Evolutionary conservation across 768 basidiomycete genomes (phyloP).

Genomic region (Tylopilus balloui): DNA sequence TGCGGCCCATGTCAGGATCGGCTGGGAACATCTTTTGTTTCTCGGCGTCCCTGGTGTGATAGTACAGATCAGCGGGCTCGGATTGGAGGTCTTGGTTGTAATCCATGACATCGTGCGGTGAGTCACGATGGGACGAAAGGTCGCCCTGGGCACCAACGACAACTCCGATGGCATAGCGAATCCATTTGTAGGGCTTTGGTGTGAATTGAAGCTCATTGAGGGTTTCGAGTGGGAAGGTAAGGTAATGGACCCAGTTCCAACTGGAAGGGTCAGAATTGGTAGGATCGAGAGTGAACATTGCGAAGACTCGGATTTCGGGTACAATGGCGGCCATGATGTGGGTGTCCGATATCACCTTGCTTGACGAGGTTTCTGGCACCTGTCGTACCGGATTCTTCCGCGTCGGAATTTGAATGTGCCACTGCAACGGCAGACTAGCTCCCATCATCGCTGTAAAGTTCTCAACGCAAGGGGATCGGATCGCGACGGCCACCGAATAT

Average conservation of each 20-base stretch:
- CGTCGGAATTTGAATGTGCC: too few species aligned
- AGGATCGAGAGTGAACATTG: not conserved
- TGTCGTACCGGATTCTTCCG: too few species aligned
- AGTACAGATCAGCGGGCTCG: not conserved
- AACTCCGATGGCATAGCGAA: slow-evolving; percentile 4
- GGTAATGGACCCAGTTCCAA: slow-evolving; percentile 1
- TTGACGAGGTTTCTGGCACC: too few species aligned
- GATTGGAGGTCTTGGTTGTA: not conserved
- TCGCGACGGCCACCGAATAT: too few species aligned
- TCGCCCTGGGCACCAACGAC: not conserved
- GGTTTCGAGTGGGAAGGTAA: not conserved
- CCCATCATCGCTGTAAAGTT: too few species aligned
- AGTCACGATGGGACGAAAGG: not conserved
- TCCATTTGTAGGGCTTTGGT: slow-evolving; percentile 2
- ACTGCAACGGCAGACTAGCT: too few species aligned
- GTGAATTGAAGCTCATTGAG: not conserved
- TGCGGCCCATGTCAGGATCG: not conserved
- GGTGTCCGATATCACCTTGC: too few species aligned
- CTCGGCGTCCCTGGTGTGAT: not conserved
- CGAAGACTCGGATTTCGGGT: not conserved
- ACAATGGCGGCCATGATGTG: too few species aligned
- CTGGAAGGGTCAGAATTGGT: too few species aligned
- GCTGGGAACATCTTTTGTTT: not conserved
- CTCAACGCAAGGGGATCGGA: too few species aligned
- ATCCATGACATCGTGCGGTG: not conserved